Evolutionary conservation across 352 stramenopile genomes (phyloP).

Genomic region (Phytophthora capsici): DNA sequence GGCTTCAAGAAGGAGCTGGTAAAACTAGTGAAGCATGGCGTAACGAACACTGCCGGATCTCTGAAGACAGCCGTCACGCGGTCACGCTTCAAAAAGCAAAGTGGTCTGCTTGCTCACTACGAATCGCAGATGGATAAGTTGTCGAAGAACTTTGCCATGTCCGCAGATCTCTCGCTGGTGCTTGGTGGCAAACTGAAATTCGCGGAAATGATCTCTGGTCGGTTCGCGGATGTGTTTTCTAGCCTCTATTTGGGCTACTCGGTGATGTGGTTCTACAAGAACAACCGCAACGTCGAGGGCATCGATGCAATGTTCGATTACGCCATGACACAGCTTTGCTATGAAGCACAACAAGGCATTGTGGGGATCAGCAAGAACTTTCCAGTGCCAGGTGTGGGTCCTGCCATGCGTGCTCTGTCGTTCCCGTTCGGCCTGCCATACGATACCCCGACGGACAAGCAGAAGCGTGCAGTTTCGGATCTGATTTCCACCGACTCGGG

Average conservation of each 20-base stretch:
- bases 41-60: slow-evolving; percentile 93
- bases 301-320: slow-evolving; percentile 97
- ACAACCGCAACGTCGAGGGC: slow-evolving; percentile 93
- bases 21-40: slow-evolving; percentile 94
- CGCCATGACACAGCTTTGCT: slow-evolving; percentile 95
- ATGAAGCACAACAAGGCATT: slow-evolving; percentile 96
- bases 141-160: slow-evolving; percentile 97
- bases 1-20: slow-evolving; percentile 95
- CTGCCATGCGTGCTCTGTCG: slow-evolving; percentile 94
- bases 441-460: slow-evolving; percentile 89
- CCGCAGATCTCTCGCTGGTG: slow-evolving; percentile 95
- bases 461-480: slow-evolving; percentile 74
- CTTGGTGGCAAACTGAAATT: slow-evolving; percentile 98
- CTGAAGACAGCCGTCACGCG: slow-evolving; percentile 90
- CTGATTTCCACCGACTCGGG: slow-evolving; percentile 77
- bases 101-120: slow-evolving; percentile 94
- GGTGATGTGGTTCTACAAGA: slow-evolving; percentile 97
- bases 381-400: slow-evolving; percentile 91
- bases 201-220: slow-evolving; percentile 97
- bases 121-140: slow-evolving; percentile 97
- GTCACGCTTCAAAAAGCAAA: slow-evolving; percentile 89
- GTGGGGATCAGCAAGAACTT: slow-evolving; percentile 97
- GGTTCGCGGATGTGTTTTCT: slow-evolving; percentile 97
- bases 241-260: slow-evolving; percentile 98
- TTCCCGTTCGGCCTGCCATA: slow-evolving; percentile 97